Base-by-base conservation (phyloP, 495 filamentous ascomycete genomes). In the Sphaerosporella brunnea region DNA sequence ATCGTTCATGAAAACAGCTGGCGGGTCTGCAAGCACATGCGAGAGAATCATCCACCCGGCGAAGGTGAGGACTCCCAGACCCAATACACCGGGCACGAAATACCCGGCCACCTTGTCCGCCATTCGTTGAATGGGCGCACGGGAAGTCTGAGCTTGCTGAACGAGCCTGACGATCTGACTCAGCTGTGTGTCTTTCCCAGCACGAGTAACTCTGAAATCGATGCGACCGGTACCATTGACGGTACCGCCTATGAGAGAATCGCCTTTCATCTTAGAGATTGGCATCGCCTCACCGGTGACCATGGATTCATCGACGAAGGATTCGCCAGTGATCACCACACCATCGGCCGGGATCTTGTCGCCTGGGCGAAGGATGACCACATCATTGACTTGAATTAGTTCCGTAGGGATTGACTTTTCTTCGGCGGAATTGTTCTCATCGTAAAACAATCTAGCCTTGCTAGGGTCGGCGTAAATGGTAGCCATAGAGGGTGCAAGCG, bases 321-420 rank as follows among this genome's bases (percentile, higher is more conserved):
- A 87, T 64, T 95, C 84, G 8, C 90, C 90, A 23, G 78, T 71
- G 36, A 85, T 82, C 39, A 99, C 75, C 26, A 74, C 71, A 18
- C 90, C 90, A 62, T 99, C 90, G 0, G 88, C 92, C 2, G 90
- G 87, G 40, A 99, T 84, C 62, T 95, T 96, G 63, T 96, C 92
- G 45, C 90, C 90, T 1, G 90, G 90, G 43, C 82, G 80, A 10
- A 99, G 73, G 45, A 96, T 74, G 41, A 99, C 84, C 42, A 96
- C 77, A 57, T 99, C 90, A 23, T 84, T 84, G 1, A 93, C 83
- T 55, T 96, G 82, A 48, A 99, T 83, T 9, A 99, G 74, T 53
- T 99, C 90, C 1, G 90, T 95, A 0, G 90, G 83, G 26, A 99
- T 87, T 8, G 77, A 64, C 50, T 75, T 82, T 54, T 92, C 84